Conservation (phyloP, 495 filamentous ascomycete species). For the Penicillium paradoxum region DNA sequence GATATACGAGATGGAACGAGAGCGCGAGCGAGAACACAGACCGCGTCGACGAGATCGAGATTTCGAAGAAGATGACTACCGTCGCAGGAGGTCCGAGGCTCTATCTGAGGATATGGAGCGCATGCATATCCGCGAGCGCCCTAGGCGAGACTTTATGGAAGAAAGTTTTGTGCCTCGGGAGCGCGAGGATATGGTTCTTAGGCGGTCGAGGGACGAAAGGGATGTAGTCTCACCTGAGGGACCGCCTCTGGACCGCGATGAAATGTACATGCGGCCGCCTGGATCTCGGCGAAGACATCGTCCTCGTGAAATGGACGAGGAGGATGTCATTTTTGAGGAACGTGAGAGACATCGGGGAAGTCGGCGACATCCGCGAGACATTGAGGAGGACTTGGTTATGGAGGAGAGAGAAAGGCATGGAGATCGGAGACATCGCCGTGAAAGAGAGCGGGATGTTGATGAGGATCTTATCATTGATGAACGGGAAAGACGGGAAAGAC, state of each 20-base stretch:
- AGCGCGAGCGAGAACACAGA: constrained; percentile 16
- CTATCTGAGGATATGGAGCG: constrained; percentile 31
- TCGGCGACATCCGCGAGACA: constrained; percentile 14
- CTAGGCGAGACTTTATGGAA: constrained; percentile 25
- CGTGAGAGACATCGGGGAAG: constrained; percentile 13
- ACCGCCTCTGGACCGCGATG: constrained; percentile 26
- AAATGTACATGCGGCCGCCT: constrained; percentile 21
- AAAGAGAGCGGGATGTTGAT: not conserved
- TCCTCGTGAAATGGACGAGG: constrained; percentile 14
- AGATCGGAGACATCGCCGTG: not conserved
- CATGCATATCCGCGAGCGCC: constrained; percentile 24
- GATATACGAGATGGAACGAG: constrained; percentile 25
- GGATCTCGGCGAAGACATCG: constrained; percentile 6
- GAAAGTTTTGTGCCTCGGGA: constrained; percentile 19
- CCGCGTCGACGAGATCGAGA: constrained; percentile 18
- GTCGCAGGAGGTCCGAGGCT: constrained; percentile 24
- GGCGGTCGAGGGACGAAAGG: constrained; percentile 21
- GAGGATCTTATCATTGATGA: not conserved
- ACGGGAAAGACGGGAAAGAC: constrained; percentile 3
- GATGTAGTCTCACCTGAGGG: constrained; percentile 17
- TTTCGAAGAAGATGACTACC: constrained; percentile 21
- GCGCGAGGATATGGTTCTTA: constrained; percentile 16
- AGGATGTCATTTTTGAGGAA: constrained; percentile 20
- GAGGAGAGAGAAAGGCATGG: constrained; percentile 10
- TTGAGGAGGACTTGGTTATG: constrained; percentile 18